These are phyloP conservation scores for Thalassia testudinum DNA, from an alignment of 116 monocot genomes.

Conservation along the genomic window DNA sequence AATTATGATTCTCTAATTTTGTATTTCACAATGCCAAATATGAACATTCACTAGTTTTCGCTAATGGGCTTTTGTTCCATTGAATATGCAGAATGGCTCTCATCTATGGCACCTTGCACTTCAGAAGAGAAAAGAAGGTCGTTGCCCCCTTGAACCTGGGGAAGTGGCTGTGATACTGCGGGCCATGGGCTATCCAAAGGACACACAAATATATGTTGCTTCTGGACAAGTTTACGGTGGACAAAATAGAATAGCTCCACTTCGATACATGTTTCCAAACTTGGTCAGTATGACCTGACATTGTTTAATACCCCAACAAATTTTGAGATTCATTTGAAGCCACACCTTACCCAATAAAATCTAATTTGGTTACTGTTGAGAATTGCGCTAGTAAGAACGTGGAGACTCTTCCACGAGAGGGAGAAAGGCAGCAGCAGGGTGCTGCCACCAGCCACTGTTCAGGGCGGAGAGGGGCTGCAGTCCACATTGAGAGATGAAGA, in stretches of 20 bases:
- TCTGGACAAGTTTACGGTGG: slow-evolving; percentile 98
- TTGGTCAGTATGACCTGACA: slow-evolving; percentile 36
- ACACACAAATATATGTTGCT: slow-evolving; percentile 98
- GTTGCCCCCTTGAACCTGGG: slow-evolving; percentile 94
- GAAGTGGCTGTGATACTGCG: slow-evolving; percentile 86
- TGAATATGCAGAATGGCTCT: slow-evolving; percentile 73
- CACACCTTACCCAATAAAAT: no score
- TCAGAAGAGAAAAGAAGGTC: slow-evolving; percentile 91
- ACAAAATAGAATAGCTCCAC: slow-evolving; percentile 75
- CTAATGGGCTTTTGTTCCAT: no score
- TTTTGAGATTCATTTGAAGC: background rate
- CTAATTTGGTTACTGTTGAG: no score
- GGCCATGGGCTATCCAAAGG: slow-evolving; percentile 93
- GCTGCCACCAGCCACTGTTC: no score
- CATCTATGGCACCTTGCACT: slow-evolving; percentile 88
- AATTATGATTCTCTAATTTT: no score
- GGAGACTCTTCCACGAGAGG: no score
- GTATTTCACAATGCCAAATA: no score
- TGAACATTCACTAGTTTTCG: no score
- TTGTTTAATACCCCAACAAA: background rate
- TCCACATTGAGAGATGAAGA: no score
- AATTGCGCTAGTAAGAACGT: no score
- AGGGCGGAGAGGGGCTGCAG: no score
- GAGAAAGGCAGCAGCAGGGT: no score
- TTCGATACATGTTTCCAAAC: slow-evolving; percentile 91